Evolutionary conservation across 1,284 basidiomycete species (phyloP).

Genomic region (Trametes polyzona): DNA sequence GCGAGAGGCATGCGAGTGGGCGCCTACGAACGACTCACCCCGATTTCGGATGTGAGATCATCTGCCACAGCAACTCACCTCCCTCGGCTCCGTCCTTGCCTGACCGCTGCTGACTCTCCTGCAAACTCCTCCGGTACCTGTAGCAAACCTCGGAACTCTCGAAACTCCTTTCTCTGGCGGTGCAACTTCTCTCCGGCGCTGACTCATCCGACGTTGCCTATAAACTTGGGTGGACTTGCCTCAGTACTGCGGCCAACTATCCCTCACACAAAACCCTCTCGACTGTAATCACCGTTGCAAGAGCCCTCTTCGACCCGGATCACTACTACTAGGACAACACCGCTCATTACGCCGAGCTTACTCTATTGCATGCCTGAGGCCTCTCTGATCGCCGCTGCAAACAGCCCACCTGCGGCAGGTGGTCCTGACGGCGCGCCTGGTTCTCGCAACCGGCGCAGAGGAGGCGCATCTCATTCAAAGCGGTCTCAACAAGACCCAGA

Average conservation of each 20-base stretch:
- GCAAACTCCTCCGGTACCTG: too few relatives aligned
- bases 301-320: neutral
- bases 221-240: neutral
- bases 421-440: constrained; percentile 3
- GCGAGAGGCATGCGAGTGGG: too few relatives aligned
- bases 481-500: constrained; percentile 7
- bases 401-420: neutral
- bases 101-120: neutral
- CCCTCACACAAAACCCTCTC: neutral
- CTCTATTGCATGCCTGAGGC: constrained; percentile 21
- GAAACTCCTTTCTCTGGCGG: neutral
- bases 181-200: neutral
- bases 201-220: neutral
- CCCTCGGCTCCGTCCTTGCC: neutral
- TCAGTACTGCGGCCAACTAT: neutral
- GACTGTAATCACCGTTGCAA: too few relatives aligned
- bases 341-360: neutral
- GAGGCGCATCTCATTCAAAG: constrained; percentile 3
- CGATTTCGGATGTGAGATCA: too few relatives aligned
- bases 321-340: neutral
- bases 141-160: too few relatives aligned
- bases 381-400: neutral
- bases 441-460: constrained; percentile 4
- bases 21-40: too few relatives aligned
- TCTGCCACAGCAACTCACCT: neutral